Base-by-base conservation (phyloP, 441 rosid genomes). In the Geranium incanum region DNA sequence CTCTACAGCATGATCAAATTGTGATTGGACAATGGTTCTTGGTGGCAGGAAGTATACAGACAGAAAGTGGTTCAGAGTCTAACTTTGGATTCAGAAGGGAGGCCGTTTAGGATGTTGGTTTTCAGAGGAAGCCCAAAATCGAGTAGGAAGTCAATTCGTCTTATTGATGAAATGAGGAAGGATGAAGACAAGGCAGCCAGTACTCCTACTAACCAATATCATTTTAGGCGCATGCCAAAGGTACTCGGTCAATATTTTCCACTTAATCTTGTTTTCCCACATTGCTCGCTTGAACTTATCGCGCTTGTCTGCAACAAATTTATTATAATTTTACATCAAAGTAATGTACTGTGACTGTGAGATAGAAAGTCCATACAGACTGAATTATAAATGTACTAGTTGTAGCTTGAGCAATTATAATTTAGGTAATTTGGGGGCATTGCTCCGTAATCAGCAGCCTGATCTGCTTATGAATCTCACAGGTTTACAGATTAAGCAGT, bases 101-200 rank as follows among this genome's bases (percentile, higher is more conserved):
- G 78, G 70, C 87, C 86, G 16, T 83, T 77, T 65, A 78, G 75
- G 78, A 85, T 83, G 83, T 38, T 86, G 71, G 86, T 82, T 45
- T 84, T 86, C 66, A 80, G 86, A 66, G 87, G 86, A 78, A 84
- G 83, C 74, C 84, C 85, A 0, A 84, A 83, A 79, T 86, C 83
- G 0, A 68, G 71, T 33, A 69, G 81, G 68, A 84, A 65, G 37
- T 71, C 74, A 0, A 41, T 48, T 59, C 70, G 60, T 75, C 68
- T 43, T 21, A 73, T 84, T 23, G 83, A 86, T 60, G 78, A 82
- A 60, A 75, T 84, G 78, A 72, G 83, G 74, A 74, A 66, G 45
- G 79, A 81, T 28, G 84, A 72, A 16, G 76, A 72, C 0, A 72
- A 76, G 57, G 79, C 68, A n/a, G 18, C 78, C 60, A 36, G 11